Base-by-base conservation (phyloP, 345 rosid species). In the Sonneratia caseolaris region DNA sequence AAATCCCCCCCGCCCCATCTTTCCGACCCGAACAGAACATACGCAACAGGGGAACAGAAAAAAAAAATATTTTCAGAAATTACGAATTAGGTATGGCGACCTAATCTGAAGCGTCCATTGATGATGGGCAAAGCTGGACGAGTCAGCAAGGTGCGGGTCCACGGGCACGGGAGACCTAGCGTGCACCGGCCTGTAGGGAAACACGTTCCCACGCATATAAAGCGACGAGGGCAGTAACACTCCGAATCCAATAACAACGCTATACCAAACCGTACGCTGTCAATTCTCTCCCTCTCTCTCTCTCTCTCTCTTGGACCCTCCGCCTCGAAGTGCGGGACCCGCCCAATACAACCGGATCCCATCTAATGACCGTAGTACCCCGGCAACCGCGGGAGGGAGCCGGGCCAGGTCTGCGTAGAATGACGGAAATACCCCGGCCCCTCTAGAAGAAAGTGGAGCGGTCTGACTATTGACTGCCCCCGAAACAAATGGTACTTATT, bases 251-350 rank as follows among this genome's bases (percentile, higher is more conserved):
- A 7, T 62, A 35, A 62, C 66, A 62, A 11, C 15, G 66, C 66
- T 27, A 37, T 37, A 62, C 38, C 66, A 62, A 62, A 59, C 64
- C 64, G 24, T 22, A 59, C 64, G 14, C 64, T 59, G 64, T 36
- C 64, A 8, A 57, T n/a, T 21, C n/a, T 11, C 7, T 4, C 24
- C 21, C 32, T 27, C 32, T 27, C 32, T 27, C 32, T 27, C 32
- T 27, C 32, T 27, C 32, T 27, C 36, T 16, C 64, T 10, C 9
- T 12, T 5, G 64, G 64, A 59, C 64, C 64, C 64, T 22, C 64
- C 12, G 64, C 64, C 64, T 59, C 36, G 35, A 59, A 10, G 35
- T 59, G 35, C 64, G 64, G 64, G 64, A 59, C 64, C 64, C 64
- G 38, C 66, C 66, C 37, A 19, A 62, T 11, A 4, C 18, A 62